phyloP scores from a whole-genome alignment of 2,329 filamentous ascomycete genomes.

The Cordyceps cicadae region DNA sequence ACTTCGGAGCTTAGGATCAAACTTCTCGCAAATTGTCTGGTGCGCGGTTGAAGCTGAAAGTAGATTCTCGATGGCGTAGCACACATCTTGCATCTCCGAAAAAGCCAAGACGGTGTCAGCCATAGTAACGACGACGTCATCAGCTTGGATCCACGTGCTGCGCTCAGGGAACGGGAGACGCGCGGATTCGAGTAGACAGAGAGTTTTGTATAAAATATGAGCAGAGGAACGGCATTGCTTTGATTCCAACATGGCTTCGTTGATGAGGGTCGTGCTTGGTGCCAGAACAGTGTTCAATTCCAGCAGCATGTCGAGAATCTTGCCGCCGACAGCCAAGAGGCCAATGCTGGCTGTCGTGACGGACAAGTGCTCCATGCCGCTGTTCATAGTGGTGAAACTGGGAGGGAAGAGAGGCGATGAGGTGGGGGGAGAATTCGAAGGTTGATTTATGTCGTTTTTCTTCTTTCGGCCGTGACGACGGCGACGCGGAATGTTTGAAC shows the following conservation, averaged over 20 bases:
- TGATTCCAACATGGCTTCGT: constrained; percentile 26
- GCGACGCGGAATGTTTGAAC: constrained; percentile 8
- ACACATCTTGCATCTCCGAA: constrained; percentile 25
- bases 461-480: constrained; percentile 5
- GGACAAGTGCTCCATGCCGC: constrained; percentile 21
- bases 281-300: constrained; percentile 26
- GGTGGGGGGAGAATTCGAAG: background rate
- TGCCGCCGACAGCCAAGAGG: constrained; percentile 28
- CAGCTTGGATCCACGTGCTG: constrained; percentile 26
- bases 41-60: constrained; percentile 15
- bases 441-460: background rate
- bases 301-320: constrained; percentile 26
- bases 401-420: background rate
- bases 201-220: constrained; percentile 28
- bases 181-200: constrained; percentile 25
- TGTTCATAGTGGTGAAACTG: background rate
- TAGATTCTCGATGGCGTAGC: constrained; percentile 19
- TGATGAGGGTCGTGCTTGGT: constrained; percentile 20
- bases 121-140: constrained; percentile 27
- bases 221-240: constrained; percentile 31
- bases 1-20: constrained; percentile 18
- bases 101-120: constrained; percentile 30
- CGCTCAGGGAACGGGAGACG: constrained; percentile 28
- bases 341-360: constrained; percentile 30
- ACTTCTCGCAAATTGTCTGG: constrained; percentile 13